Conservation (phyloP, 805 yeast genomes). For the Suhomyces prunicola region DNA sequence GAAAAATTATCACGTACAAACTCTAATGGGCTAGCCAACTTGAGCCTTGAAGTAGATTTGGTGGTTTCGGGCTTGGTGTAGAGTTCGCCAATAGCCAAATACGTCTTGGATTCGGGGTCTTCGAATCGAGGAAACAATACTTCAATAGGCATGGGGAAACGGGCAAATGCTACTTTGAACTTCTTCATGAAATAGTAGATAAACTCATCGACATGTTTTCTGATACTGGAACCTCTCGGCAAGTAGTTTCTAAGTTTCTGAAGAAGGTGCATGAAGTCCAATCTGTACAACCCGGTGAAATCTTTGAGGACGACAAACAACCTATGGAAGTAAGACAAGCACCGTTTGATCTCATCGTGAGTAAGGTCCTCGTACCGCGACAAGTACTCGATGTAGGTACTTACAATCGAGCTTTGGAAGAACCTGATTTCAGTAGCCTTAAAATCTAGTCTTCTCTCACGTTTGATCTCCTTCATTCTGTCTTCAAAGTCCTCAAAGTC, state of each 20-base stretch:
- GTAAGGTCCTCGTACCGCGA: constrained; percentile 59
- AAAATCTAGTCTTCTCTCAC: constrained; percentile 48
- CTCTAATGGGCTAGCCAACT: constrained; percentile 34
- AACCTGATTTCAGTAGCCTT: constrained; percentile 41
- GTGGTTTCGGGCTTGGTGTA: constrained; percentile 20
- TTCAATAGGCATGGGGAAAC: constrained; percentile 60
- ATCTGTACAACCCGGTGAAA: constrained; percentile 55
- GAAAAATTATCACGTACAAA: constrained; percentile 27
- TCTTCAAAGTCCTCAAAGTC: constrained; percentile 28
- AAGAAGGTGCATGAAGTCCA: constrained; percentile 71
- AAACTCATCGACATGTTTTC: constrained; percentile 64
- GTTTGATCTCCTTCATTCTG: constrained; percentile 33
- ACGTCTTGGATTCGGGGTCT: constrained; percentile 44
- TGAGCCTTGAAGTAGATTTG: constrained; percentile 11
- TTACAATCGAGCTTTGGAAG: constrained; percentile 57
- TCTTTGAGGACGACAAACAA: constrained; percentile 60
- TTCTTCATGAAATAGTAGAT: constrained; percentile 62
- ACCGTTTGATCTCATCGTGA: constrained; percentile 57
- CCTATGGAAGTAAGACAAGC: constrained; percentile 68
- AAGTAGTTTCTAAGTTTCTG: constrained; percentile 48
- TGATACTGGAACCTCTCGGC: constrained; percentile 41
- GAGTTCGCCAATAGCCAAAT: constrained; percentile 59
- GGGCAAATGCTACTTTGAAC: constrained; percentile 45
- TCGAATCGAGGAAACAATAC: constrained; percentile 61
- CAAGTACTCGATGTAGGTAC: constrained; percentile 62